Conservation (phyloP, 768 basidiomycete genomes). For the Suillus tomentosus region DNA sequence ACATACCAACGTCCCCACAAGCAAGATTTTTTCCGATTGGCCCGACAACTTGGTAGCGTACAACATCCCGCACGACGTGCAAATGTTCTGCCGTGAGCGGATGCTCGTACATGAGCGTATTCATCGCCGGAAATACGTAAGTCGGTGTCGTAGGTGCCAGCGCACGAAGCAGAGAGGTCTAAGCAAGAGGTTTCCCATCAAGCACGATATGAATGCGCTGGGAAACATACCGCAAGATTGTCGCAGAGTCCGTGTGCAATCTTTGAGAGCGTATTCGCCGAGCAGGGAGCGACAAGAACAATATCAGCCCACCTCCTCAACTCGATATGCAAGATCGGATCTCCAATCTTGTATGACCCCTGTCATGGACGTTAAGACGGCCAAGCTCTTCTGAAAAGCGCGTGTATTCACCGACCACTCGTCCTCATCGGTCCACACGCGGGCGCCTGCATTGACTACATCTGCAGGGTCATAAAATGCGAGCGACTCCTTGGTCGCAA, state of each 20-base stretch:
- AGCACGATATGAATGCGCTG: background rate
- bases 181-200: background rate
- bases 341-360: slow-evolving; percentile 76
- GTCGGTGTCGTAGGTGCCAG: slow-evolving; percentile 83
- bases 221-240: slow-evolving; percentile 66
- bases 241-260: slow-evolving; percentile 89
- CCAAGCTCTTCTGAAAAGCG: background rate
- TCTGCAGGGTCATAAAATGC: slow-evolving; percentile 69
- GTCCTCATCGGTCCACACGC: slow-evolving; percentile 88
- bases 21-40: slow-evolving; percentile 88
- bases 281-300: slow-evolving; percentile 93
- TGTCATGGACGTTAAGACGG: slow-evolving; percentile 30
- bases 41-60: slow-evolving; percentile 81
- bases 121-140: slow-evolving; percentile 97
- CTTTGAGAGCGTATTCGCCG: slow-evolving; percentile 97
- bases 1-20: slow-evolving; percentile 88
- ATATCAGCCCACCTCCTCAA: slow-evolving; percentile 93
- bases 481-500: slow-evolving; percentile 77
- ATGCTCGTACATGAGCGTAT: slow-evolving; percentile 97
- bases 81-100: slow-evolving; percentile 88
- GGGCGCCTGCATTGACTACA: slow-evolving; percentile 51
- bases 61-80: slow-evolving; percentile 67
- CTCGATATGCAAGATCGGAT: slow-evolving; percentile 96
- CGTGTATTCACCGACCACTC: slow-evolving; percentile 81
- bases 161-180: slow-evolving; percentile 85